Evolutionary conservation across 2,329 filamentous ascomycete genomes (phyloP), one percentile per base, ranked within the genome.

Genomic region (Ophiognomonia clavigignenti-juglandacearum): DNA sequence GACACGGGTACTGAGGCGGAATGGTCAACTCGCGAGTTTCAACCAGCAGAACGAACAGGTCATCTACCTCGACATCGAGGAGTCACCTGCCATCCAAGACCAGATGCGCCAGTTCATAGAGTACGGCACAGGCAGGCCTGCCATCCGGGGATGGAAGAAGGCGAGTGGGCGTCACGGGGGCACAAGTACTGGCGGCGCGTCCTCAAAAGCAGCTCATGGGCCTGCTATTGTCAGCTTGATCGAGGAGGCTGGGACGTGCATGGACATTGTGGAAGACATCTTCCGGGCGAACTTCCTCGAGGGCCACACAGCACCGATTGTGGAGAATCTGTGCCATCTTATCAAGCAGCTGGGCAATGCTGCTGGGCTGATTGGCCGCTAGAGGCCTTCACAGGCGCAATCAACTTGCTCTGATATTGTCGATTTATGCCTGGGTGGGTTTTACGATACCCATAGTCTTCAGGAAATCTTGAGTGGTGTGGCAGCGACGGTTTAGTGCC

Each of bases 281-380:
- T 67, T 88, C 52, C 65, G 69, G 26, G 62, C 67, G 32, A 82
- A 83, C 60, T 80, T 73, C 49, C 55, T 60, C 13, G 64, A 61
- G 1, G 65, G 64, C 1, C 63, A 67, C 24, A 71, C 72, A 49
- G 79, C 83, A 11, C 76, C 82, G 1, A 71, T 88, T 37, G 82
- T 86, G 2, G 82, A 85, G 55, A 87, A 86, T 51, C 60, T 88
- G 39, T 75, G 81, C 38, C 73, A 80, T 38, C 63, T 88, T 54
- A 75, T 88, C 56, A 74, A 74, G 52, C 80, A 82, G 53, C 61
- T 86, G 43, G 75, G 76, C 4, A 69, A 71, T 54, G 75, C 75
- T 4, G 73, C 75, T 9, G 62, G 63, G 58, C 31, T 34, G 14
- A n/a, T 34, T 5, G 31, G n/a, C 3, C 31, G 31, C 24, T 26